Base-by-base conservation (phyloP, 108 stramenopile genomes). In the Licmophora abbreviata region DNA sequence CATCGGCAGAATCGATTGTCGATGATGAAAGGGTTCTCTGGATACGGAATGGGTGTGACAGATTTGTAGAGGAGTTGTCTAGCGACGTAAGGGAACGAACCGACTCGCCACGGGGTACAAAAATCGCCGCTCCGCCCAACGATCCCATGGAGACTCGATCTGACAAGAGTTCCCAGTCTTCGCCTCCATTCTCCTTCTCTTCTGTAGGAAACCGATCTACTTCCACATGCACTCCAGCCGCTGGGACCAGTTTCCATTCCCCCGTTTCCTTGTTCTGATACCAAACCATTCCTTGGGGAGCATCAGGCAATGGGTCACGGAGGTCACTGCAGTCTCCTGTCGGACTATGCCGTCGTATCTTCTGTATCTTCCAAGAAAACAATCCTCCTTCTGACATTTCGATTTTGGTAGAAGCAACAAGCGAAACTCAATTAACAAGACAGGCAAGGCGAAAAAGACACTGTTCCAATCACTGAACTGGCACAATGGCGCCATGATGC, bases 21-120 rank as follows among this genome's bases (percentile, higher is more conserved):
- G 63, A 77, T 29, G 56, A 68, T 2, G 70, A 68, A 12, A 33
- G 28, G 23, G 74, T 69, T 54, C 63, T 50, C 44, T 77, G 69
- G 3, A 69, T 69, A 30, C 64, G 61, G 37, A 60, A 74, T 15
- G 67, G 67, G 18, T 66, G 11, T 0, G 68, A 74, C 1, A 60
- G 53, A 8, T 57, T 55, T 7, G 69, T 53, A 18, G 56, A 44
- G 24, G 56, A 44, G 18, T 64, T 55, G 25, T 71, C 69, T 24
- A 62, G 42, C 18, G 69, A 71, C 30, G 46, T 43, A 14, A 64
- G 56, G 15, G 63, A 64, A 21, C 69, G 51, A 15, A 71, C 59
- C 1, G 71, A 65, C 8, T 61, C 71, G 17, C 55, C 62, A 35
- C 55, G 46, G 3, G 18, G 15, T 40, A 35, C 38, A 4, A 1